Percentiles rank a stretch among this genome's conserved stretches.
These are phyloP conservation scores for Fomitopsis schrenkii DNA, from an alignment of 1,284 basidiomycete genomes.

Conservation along the genomic window DNA sequence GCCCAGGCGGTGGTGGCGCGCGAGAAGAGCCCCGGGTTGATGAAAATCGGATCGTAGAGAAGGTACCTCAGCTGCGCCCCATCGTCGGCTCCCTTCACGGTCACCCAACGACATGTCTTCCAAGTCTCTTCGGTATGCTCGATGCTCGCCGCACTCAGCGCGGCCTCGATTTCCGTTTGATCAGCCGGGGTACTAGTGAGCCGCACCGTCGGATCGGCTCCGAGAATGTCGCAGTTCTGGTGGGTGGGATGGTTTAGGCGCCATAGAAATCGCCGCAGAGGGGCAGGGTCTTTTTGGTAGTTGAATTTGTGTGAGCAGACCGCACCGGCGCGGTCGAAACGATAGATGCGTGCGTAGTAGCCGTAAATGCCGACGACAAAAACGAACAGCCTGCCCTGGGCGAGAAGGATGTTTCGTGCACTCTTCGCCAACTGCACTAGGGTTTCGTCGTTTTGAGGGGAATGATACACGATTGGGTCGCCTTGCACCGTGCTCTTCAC, in stretches of 20 bases:
- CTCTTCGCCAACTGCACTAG: constrained; percentile 7
- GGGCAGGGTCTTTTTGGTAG: constrained; percentile 3
- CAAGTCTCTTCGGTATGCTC: neutral
- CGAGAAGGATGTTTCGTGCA: constrained; percentile 7
- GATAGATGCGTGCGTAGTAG: constrained; percentile 8
- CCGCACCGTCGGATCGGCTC: neutral
- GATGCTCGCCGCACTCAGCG: neutral
- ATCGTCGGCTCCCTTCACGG: neutral
- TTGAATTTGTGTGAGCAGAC: constrained; percentile 1
- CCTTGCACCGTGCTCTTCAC: neutral
- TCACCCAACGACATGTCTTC: neutral
- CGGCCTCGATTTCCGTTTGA: too few relatives aligned
- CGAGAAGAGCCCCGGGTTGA: constrained; percentile 4
- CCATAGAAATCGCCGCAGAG: constrained; percentile 12
- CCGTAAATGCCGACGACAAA: constrained; percentile 15
- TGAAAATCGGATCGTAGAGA: constrained; percentile 7
- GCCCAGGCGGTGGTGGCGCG: neutral
- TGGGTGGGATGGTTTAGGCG: constrained; percentile 9
- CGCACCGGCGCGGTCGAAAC: constrained; percentile 11
- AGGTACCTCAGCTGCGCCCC: neutral
- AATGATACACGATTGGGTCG: neutral
- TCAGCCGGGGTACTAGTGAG: neutral
- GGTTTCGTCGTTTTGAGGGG: neutral
- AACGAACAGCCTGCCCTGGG: constrained; percentile 6
- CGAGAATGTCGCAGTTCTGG: neutral